A percentile compares a stretch with the other conserved stretches of the same genome.
Evolutionary conservation across 345 rosid species (phyloP).

Genomic region (Turnera subulata): DNA sequence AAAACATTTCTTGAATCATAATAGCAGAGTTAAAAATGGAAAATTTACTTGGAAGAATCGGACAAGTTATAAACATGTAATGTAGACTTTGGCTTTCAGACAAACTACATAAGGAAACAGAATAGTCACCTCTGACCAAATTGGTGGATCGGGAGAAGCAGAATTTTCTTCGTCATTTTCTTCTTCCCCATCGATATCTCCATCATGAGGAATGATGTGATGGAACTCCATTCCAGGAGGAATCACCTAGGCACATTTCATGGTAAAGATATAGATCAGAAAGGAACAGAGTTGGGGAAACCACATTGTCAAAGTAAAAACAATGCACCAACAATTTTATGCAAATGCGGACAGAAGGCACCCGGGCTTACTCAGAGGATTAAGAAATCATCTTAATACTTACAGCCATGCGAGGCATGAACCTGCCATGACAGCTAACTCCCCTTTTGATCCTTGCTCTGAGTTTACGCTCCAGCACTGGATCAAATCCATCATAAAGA

Average conservation of each 20-base stretch:
- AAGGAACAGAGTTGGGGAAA: neutral
- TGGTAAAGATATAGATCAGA: neutral
- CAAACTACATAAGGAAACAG: conserved; percentile 1
- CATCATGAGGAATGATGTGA: conserved; percentile 80
- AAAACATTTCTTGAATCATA: too few relatives aligned
- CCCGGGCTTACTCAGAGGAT: neutral
- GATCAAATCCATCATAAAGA: conserved; percentile 96
- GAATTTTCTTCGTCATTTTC: conserved; percentile 80
- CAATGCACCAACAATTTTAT: conserved; percentile 5
- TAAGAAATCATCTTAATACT: conserved; percentile 35
- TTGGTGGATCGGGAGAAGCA: conserved; percentile 70
- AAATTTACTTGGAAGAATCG: too few relatives aligned
- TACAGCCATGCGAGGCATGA: conserved; percentile 96
- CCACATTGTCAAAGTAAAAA: neutral
- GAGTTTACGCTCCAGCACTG: conserved; percentile 77
- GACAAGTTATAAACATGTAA: too few relatives aligned
- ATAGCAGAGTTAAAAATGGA: too few relatives aligned
- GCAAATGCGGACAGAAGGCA: neutral
- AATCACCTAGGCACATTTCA: conserved; percentile 48
- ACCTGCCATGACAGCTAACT: conserved; percentile 92
- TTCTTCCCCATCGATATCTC: conserved; percentile 75
- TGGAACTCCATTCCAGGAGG: conserved; percentile 99
- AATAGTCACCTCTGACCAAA: conserved; percentile 76
- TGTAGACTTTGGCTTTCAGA: neutral
- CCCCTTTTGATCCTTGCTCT: conserved; percentile 86